phyloP scores from a whole-genome alignment of 345 rosid genomes.

The Eucalyptus coolabah region DNA sequence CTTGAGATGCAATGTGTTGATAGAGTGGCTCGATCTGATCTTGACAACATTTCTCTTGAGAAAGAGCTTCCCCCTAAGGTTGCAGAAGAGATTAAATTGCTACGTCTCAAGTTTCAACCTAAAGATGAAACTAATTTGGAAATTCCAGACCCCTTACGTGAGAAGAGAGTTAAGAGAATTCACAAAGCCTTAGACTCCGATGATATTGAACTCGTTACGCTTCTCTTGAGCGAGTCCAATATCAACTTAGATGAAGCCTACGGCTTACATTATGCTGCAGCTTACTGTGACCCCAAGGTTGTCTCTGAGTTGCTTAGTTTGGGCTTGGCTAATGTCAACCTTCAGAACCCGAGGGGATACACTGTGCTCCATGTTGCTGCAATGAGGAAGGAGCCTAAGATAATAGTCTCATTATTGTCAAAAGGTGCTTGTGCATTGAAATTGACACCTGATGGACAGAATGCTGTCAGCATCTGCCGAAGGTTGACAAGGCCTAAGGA shows the following conservation, averaged over 20 bases:
- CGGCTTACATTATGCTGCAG: constrained; percentile 85
- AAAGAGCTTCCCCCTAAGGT: constrained; percentile 80
- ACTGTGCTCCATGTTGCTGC: constrained; percentile 89
- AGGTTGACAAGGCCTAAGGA: constrained; percentile 86
- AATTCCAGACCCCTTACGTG: constrained; percentile 21
- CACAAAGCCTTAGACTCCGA: constrained; percentile 91
- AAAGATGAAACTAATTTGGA: constrained; percentile 15
- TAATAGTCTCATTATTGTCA: constrained; percentile 51
- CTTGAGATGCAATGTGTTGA: constrained; percentile 66
- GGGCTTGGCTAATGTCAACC: constrained; percentile 62
- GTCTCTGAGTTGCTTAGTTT: constrained; percentile 67
- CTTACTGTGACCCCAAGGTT: constrained; percentile 90
- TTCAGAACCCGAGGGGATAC: constrained; percentile 59
- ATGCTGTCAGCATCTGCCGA: constrained; percentile 75
- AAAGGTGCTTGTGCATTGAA: constrained; percentile 74
- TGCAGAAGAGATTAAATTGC: constrained; percentile 31
- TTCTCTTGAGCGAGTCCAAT: constrained; percentile 71
- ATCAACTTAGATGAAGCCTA: constrained; percentile 67
- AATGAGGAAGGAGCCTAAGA: constrained; percentile 70
- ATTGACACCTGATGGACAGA: constrained; percentile 61
- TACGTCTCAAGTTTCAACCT: constrained; percentile 28
- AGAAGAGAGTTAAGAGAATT: constrained; percentile 66
- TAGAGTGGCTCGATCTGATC: constrained; percentile 77
- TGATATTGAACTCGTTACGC: constrained; percentile 85
- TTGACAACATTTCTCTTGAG: constrained; percentile 56